Conservation (phyloP, 192 early-diverging fungal species). For the Phlyctochytrium bullatum region DNA sequence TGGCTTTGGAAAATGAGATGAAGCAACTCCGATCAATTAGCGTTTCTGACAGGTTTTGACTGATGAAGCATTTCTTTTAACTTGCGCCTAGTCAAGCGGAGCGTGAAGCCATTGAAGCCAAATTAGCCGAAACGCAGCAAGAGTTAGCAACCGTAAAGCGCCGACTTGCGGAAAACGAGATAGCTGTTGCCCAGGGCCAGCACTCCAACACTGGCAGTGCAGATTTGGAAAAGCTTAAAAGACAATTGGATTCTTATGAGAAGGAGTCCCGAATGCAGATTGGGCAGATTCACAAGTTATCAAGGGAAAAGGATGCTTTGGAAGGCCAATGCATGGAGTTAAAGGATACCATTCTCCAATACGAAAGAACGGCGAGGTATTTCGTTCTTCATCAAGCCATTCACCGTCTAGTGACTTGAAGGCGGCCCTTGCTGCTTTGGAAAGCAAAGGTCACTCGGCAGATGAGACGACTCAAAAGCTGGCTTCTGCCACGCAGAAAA, state of each 20-base stretch:
- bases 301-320: slow-evolving; percentile 57
- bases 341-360: slow-evolving; percentile 51
- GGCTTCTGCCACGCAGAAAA: slow-evolving; percentile 40
- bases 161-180: slow-evolving; percentile 29
- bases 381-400: not conserved
- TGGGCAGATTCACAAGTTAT: slow-evolving; percentile 51
- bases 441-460: slow-evolving; percentile 30
- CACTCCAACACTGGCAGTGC: not conserved
- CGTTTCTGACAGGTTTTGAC: not conserved
- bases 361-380: slow-evolving; percentile 43
- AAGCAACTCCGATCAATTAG: slow-evolving; percentile 25
- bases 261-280: slow-evolving; percentile 9
- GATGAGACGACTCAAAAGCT: slow-evolving; percentile 48
- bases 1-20: slow-evolving; percentile 52
- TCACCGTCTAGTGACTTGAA: slow-evolving; percentile 27
- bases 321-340: slow-evolving; percentile 48
- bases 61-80: not conserved
- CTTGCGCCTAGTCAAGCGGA: slow-evolving; percentile 1
- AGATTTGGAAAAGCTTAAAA: slow-evolving; percentile 27
- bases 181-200: slow-evolving; percentile 16
- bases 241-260: slow-evolving; percentile 26
- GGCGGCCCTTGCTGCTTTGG: slow-evolving; percentile 42
- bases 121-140: slow-evolving; percentile 11
- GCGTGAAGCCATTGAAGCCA: slow-evolving; percentile 4
- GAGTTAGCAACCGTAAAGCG: slow-evolving; percentile 14